Evolutionary conservation across 1,284 basidiomycete genomes (phyloP).

Genomic region (Cystobasidium sp.): DNA sequence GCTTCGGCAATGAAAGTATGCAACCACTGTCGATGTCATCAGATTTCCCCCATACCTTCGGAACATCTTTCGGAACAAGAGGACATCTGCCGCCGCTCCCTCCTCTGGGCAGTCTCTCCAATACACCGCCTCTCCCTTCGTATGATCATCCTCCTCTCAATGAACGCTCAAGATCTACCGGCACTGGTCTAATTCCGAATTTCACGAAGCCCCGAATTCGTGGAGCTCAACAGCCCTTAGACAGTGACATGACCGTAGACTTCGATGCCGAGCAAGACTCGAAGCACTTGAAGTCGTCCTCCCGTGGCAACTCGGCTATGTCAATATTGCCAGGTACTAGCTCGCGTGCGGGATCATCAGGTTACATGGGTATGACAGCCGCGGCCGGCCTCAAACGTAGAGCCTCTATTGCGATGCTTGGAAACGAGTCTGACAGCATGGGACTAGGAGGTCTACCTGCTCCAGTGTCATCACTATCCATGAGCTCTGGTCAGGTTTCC

Average conservation of each 20-base stretch:
- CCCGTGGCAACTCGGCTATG: no score
- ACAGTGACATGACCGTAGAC: no score
- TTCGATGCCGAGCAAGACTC: no score
- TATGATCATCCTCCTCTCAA: neutral
- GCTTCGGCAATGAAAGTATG: neutral
- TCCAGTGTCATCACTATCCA: neutral
- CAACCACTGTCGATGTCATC: neutral
- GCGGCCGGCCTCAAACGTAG: neutral
- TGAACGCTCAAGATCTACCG: neutral
- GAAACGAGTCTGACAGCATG: neutral
- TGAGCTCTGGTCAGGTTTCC: neutral
- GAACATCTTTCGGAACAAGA: neutral
- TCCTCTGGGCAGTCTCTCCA: neutral
- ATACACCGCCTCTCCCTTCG: neutral
- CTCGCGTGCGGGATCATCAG: no score
- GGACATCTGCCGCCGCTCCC: neutral
- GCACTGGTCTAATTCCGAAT: no score
- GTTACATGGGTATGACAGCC: neutral
- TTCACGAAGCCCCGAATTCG: no score
- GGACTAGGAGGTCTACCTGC: neutral
- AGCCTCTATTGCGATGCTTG: neutral
- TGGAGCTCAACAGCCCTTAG: no score
- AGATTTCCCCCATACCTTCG: neutral
- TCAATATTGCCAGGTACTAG: no score
- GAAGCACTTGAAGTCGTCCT: no score